Conservation (phyloP, 2,329 filamentous ascomycete genomes). For the Alternaria sp. region DNA sequence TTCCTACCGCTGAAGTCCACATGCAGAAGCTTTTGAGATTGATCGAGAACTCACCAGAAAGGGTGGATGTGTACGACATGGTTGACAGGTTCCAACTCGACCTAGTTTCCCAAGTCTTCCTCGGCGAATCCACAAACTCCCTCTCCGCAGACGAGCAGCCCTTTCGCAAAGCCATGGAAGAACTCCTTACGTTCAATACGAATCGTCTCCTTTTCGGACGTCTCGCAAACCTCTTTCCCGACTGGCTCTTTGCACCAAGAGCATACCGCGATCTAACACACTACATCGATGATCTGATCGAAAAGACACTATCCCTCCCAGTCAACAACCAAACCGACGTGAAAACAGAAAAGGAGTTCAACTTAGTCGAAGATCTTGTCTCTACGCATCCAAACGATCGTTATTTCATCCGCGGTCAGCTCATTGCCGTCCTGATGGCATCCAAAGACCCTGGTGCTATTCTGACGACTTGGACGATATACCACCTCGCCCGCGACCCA, state of each 20-base stretch:
- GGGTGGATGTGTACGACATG: constrained; percentile 4
- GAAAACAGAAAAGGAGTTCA: constrained; percentile 5
- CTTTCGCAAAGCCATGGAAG: constrained; percentile 8
- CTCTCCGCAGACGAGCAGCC: constrained; percentile 8
- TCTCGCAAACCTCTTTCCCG: constrained; percentile 7
- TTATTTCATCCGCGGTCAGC: constrained; percentile 5
- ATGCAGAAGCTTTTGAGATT: constrained; percentile 2
- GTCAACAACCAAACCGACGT: constrained; percentile 5
- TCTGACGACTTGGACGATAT: constrained; percentile 6
- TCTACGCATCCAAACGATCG: constrained; percentile 5
- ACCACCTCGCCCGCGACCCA: constrained; percentile 2
- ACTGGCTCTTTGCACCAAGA: constrained; percentile 2
- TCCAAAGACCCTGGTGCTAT: constrained; percentile 9
- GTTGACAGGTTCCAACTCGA: constrained; percentile 10
- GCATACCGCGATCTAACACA: constrained; percentile 3
- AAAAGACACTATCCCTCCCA: constrained; percentile 4
- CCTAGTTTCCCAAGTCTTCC: constrained; percentile 3
- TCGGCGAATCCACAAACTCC: constrained; percentile 8
- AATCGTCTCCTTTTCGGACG: constrained; percentile 6
- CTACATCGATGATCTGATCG: constrained; percentile 2
- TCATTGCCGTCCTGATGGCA: constrained; percentile 6
- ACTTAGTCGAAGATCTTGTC: constrained; percentile 3
- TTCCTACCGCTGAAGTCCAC: constrained; percentile 1
- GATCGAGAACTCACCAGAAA: background rate
- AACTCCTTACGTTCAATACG: constrained; percentile 8